A percentile compares a stretch with the other conserved stretches of the same genome.
phyloP scores from a whole-genome alignment of 2,329 filamentous ascomycete species.

The Colletotrichum sp. region DNA sequence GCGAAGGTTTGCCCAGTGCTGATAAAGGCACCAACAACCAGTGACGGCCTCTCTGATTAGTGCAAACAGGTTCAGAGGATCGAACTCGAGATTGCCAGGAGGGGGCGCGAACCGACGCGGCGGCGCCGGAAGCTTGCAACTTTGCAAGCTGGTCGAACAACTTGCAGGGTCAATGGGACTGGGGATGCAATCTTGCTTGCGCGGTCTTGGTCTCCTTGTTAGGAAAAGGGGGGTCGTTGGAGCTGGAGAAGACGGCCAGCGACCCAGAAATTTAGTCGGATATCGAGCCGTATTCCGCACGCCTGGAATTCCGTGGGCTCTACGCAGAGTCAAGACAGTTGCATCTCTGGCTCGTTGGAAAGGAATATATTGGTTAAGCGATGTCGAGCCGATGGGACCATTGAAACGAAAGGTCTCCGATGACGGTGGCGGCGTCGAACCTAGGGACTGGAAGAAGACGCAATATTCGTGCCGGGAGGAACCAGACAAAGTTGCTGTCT shows the following conservation, averaged over 20 bases:
- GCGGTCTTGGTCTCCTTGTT: slow-evolving; percentile 14
- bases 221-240: slow-evolving; percentile 5
- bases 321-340: neutral
- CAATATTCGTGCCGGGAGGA: neutral
- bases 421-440: neutral
- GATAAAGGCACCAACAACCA: neutral
- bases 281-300: slow-evolving; percentile 12
- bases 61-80: neutral
- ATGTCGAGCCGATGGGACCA: neutral
- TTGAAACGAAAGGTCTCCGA: neutral
- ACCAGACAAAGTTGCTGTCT: neutral
- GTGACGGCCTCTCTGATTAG: slow-evolving; percentile 1
- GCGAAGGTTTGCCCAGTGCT: neutral
- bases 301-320: neutral
- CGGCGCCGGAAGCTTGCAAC: slow-evolving; percentile 14
- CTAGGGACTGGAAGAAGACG: neutral
- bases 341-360: neutral
- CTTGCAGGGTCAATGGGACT: slow-evolving; percentile 1
- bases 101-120: slow-evolving; percentile 16
- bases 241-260: neutral
- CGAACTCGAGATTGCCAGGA: slow-evolving; percentile 7
- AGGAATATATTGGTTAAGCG: neutral
- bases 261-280: slow-evolving; percentile 7
- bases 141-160: neutral
- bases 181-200: slow-evolving; percentile 11